These are phyloP conservation scores for Schoenoplectus tabernaemontani DNA, from an alignment of 202 grass and related monocot genomes.

Conservation along the genomic window DNA sequence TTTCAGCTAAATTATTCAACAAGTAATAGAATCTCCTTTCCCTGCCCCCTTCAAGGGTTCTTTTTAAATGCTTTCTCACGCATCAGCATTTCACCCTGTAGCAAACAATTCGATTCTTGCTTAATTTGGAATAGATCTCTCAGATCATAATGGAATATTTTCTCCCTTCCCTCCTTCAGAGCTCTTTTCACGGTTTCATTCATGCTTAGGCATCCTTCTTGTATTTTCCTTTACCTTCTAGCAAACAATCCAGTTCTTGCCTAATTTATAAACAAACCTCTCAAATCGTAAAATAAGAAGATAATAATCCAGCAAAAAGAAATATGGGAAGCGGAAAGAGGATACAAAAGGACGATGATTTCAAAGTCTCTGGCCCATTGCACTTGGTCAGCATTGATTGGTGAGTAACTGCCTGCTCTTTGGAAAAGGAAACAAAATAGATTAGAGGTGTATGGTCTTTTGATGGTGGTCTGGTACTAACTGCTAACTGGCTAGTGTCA, in stretches of 20 bases:
- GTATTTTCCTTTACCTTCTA: neutral
- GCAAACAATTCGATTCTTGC: neutral
- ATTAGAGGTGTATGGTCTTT: neutral
- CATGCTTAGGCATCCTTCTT: neutral
- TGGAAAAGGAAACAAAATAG: neutral
- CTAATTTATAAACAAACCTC: neutral
- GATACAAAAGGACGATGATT: neutral
- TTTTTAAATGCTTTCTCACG: neutral
- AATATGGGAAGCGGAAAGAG: neutral
- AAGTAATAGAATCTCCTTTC: neutral
- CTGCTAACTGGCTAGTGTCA: neutral
- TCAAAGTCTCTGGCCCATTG: neutral
- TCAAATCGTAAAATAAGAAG: neutral
- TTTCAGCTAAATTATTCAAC: neutral
- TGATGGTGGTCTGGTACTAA: neutral
- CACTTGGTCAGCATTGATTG: constrained; percentile 1
- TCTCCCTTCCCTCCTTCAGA: neutral
- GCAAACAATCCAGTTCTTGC: neutral
- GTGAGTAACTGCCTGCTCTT: neutral
- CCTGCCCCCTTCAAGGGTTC: neutral
- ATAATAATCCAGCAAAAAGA: neutral
- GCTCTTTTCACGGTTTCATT: neutral
- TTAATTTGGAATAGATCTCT: neutral
- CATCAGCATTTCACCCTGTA: neutral
- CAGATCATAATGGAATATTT: neutral